Evolutionary conservation across 2,329 filamentous ascomycete species (phyloP), one percentile per base, ranked within the genome.

Genomic region (Xylaria polymorpha): DNA sequence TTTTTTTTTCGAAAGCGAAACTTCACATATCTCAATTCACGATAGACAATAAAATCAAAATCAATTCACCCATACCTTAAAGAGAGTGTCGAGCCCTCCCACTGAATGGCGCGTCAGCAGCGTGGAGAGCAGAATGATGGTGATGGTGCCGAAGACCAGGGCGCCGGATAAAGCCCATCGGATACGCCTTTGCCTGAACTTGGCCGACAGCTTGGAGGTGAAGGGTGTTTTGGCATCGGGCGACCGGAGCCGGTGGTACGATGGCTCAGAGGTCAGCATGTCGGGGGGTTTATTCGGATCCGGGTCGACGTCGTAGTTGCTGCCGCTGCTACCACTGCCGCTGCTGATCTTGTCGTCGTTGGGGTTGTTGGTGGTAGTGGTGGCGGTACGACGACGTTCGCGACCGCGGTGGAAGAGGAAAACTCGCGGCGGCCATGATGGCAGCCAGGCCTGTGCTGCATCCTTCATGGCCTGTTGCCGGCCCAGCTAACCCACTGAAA

Each of bases 41-140:
- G 22, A 1, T 15, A 51, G 39, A 46, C 55, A 57, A 57, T 39
- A 20, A 44, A 50, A 66, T 7, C 8, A 4, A 29, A 29, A 29
- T 29, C 22, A 43, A 29, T 61, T 9, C 9, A 44, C 18, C 3
- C 59, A 18, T 73, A 71, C 71, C 71, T 68, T 71, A 32, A 73
- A 73, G n/a, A 73, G 32, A 44, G 66, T 61, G 37, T 64, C 62
- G n/a, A 67, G 14, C 14, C 64, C 61, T 5, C 39, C 67, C 0
- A 56, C 14, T 10, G 66, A 8, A 57, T 69, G 64, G 22, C 69
- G 66, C 44, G n/a, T 71, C 10, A 71, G 55, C 46, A 73, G 64
- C 39, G 70, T 72, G 15, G 69, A 70, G 46, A 71, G 67, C 41
- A 73, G 35, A 35, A 71, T 63, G 51, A 73, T 68, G 56, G 64